Conservation (phyloP, 305 asterid species). For the Fraxinus baroniana region DNA sequence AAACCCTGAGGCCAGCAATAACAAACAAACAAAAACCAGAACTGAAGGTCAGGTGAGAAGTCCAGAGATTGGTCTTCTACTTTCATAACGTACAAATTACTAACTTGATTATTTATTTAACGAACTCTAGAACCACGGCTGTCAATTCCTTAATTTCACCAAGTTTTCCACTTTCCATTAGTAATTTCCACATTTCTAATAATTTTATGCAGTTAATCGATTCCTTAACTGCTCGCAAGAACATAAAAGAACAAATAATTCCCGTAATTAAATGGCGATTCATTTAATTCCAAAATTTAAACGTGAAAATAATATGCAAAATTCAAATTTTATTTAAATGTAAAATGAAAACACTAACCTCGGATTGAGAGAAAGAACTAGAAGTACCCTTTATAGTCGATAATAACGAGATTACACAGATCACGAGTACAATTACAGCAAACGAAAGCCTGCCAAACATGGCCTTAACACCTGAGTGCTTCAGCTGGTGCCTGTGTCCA, state of each 20-base stretch:
- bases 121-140: neutral
- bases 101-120: neutral
- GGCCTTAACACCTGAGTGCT: constrained; percentile 68
- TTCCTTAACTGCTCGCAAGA: constrained; percentile 18
- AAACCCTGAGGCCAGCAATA: neutral
- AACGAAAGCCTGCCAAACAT: constrained; percentile 69
- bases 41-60: neutral
- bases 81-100: neutral
- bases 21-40: neutral
- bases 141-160: neutral
- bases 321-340: neutral
- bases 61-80: neutral
- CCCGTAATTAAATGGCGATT: neutral
- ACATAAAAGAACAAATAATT: constrained; percentile 3
- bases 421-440: constrained; percentile 62
- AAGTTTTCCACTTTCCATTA: neutral
- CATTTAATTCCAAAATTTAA: neutral
- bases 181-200: neutral
- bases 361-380: constrained; percentile 36
- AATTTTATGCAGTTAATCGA: neutral
- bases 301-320: neutral
- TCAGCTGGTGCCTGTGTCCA: constrained; percentile 62
- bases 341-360: constrained; percentile 35
- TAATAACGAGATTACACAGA: constrained; percentile 57
- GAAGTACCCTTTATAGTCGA: constrained; percentile 45